Percentiles rank a stretch among this genome's conserved stretches.
Evolutionary conservation across 2,329 filamentous ascomycete species (phyloP).

Genomic region (Cladosporium velox): DNA sequence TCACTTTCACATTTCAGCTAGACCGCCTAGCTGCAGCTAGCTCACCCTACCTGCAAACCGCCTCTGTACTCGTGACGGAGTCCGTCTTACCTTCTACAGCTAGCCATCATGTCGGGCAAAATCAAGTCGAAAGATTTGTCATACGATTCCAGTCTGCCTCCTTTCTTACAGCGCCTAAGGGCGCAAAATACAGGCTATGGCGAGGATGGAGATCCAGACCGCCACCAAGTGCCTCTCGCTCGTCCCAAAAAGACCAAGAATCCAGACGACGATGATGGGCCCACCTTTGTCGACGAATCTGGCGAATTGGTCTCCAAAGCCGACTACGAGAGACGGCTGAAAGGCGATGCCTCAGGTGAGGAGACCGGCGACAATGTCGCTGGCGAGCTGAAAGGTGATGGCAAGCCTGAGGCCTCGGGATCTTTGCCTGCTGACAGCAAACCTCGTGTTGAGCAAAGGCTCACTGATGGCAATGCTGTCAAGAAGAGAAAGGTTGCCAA

Average conservation of each 20-base stretch:
- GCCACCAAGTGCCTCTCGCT: conserved; percentile 47
- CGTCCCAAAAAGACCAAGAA: conserved; percentile 55
- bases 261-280: conserved; percentile 74
- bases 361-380: conserved; percentile 24
- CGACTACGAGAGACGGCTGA: conserved; percentile 50
- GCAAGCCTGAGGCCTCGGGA: conserved; percentile 29
- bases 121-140: conserved; percentile 66
- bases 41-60: neutral
- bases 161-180: conserved; percentile 50
- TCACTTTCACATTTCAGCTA: conserved; percentile 4
- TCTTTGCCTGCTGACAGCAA: conserved; percentile 26
- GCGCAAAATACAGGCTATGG: conserved; percentile 55
- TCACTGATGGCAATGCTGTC: conserved; percentile 29
- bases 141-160: conserved; percentile 60
- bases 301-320: conserved; percentile 61
- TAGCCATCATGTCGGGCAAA: conserved; percentile 44
- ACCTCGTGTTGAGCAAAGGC: conserved; percentile 23
- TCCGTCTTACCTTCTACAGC: neutral
- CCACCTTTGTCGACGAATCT: conserved; percentile 71
- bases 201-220: conserved; percentile 40
- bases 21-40: neutral
- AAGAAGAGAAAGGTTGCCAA: conserved; percentile 43
- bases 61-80: neutral
- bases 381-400: conserved; percentile 27
- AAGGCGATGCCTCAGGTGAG: conserved; percentile 21